Evolutionary conservation across 768 basidiomycete genomes (phyloP).

Genomic region (Mycena epipterygia): DNA sequence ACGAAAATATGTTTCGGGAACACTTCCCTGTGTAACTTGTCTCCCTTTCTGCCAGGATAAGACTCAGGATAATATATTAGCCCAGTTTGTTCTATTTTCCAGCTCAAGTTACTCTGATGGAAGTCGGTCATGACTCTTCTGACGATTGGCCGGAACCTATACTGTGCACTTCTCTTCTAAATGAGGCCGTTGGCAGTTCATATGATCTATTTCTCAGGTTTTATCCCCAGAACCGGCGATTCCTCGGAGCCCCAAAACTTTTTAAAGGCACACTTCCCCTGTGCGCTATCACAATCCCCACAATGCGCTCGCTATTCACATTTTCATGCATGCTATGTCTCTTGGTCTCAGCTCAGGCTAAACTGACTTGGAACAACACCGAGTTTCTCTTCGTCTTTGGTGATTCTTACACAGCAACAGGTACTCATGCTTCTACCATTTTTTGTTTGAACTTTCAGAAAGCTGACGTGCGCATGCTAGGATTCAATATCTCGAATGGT

Average conservation of each 20-base stretch:
- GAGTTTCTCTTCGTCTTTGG: conserved; percentile 73
- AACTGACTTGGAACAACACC: conserved; percentile 65
- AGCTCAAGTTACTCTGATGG: too few species aligned
- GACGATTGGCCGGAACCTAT: too few species aligned
- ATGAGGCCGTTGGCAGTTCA: too few species aligned
- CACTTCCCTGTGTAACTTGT: too few species aligned
- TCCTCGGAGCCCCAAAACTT: conserved; percentile 4
- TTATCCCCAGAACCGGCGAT: neutral
- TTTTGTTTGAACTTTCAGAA: neutral
- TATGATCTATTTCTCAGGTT: too few species aligned
- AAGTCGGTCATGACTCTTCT: too few species aligned
- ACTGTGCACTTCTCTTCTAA: too few species aligned
- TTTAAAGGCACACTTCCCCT: neutral
- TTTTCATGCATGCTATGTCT: conserved; percentile 1
- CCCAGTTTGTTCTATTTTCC: too few species aligned
- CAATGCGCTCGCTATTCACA: conserved; percentile 5
- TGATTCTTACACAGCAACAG: conserved; percentile 71
- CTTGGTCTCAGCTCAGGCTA: conserved; percentile 34
- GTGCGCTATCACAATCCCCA: neutral
- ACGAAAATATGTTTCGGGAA: too few species aligned
- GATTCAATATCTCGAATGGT: conserved; percentile 71
- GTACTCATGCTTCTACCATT: conserved; percentile 35
- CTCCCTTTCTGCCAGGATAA: too few species aligned
- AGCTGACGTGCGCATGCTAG: conserved; percentile 40
- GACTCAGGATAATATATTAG: too few species aligned